A percentile compares a stretch with the other conserved stretches of the same genome.
Evolutionary conservation across 257 asterid genomes (phyloP).

Genomic region (Solanum ossicruentum): DNA sequence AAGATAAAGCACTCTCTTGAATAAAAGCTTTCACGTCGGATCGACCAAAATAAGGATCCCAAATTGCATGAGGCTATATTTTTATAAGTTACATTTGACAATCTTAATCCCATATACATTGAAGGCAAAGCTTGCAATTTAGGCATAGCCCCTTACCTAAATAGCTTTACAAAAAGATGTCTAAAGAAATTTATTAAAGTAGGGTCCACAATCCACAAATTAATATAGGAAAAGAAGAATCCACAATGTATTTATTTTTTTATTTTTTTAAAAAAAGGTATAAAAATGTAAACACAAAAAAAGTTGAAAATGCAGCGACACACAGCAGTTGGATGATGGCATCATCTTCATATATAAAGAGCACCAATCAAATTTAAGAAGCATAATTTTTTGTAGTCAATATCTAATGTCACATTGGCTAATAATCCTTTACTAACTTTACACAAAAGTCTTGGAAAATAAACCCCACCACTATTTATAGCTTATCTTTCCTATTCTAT

Average conservation of each 20-base stretch:
- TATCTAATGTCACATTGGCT: background rate
- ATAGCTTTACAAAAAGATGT: background rate
- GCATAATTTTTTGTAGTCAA: background rate
- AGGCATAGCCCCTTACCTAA: background rate
- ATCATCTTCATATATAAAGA: background rate
- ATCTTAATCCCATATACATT: background rate
- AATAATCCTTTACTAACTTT: background rate
- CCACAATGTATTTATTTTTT: background rate
- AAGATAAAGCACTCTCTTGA: background rate
- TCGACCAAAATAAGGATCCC: too few relatives aligned
- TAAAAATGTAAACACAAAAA: background rate
- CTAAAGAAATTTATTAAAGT: background rate
- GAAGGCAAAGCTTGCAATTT: background rate
- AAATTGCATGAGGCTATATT: background rate
- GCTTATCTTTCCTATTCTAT: background rate
- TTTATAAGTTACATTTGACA: background rate
- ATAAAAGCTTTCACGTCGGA: rapidly evolving
- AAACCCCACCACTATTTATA: background rate
- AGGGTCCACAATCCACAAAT: background rate
- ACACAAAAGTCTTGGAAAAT: background rate
- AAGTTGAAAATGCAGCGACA: background rate
- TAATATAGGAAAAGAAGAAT: background rate
- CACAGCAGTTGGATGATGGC: constrained; percentile 1
- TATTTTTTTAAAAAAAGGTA: background rate
- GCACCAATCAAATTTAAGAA: background rate